Evolutionary conservation across 1,284 basidiomycete genomes (phyloP).

Genomic region (Salmacisia buchloeana): DNA sequence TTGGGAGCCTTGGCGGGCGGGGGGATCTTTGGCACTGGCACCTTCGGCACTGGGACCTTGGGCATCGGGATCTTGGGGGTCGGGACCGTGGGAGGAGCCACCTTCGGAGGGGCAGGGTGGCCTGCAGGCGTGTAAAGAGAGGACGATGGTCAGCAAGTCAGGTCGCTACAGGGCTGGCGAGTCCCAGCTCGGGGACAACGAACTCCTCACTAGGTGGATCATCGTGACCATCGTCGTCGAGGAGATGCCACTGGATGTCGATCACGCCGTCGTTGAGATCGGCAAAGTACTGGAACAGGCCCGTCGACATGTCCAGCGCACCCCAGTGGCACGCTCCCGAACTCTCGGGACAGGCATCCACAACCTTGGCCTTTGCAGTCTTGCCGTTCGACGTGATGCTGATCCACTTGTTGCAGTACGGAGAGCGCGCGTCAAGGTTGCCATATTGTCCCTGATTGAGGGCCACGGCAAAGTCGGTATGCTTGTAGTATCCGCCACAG

Average conservation of each 20-base stretch:
- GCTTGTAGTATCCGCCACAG: slow-evolving; percentile 10
- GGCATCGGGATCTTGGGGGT: too few relatives aligned
- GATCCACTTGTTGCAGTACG: slow-evolving; percentile 14
- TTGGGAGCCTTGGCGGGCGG: too few relatives aligned
- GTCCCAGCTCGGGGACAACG: neutral
- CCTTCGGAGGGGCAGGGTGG: too few relatives aligned
- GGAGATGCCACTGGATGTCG: slow-evolving; percentile 10
- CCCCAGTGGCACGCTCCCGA: slow-evolving; percentile 3
- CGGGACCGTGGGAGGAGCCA: too few relatives aligned
- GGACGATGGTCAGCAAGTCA: too few relatives aligned
- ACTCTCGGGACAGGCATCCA: slow-evolving; percentile 14
- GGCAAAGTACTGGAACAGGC: slow-evolving; percentile 17
- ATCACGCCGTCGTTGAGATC: slow-evolving; percentile 7
- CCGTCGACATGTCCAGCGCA: slow-evolving; percentile 17
- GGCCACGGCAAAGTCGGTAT: slow-evolving; percentile 15
- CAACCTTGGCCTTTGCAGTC: slow-evolving; percentile 11
- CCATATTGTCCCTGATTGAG: slow-evolving; percentile 12
- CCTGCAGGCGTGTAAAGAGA: too few relatives aligned
- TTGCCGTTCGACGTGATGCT: slow-evolving; percentile 17
- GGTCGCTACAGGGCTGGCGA: neutral
- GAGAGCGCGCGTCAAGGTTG: neutral
- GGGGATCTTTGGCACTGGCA: too few relatives aligned
- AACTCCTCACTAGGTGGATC: neutral
- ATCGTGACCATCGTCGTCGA: slow-evolving; percentile 3
- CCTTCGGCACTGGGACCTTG: too few relatives aligned